These are phyloP conservation scores for Acanthamoeba royreba DNA, from an alignment of 208 protist species.

Conservation along the genomic window DNA sequence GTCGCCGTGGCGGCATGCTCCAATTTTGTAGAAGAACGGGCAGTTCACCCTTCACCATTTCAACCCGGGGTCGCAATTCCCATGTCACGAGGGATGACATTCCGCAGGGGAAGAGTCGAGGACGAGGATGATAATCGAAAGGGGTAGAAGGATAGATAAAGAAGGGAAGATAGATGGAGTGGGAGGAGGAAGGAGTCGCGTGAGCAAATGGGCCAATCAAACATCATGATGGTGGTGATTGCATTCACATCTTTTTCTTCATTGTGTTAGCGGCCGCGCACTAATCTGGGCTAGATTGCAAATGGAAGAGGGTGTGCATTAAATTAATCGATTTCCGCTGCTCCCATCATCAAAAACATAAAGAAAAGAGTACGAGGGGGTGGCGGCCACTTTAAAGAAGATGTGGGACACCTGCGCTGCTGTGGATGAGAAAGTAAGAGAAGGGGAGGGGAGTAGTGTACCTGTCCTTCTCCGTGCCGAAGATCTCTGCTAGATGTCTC, in stretches of 20 bases:
- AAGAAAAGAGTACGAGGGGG: no score
- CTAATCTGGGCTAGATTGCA: no score
- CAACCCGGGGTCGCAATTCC: background rate
- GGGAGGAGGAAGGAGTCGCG: background rate
- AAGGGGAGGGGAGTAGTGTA: background rate
- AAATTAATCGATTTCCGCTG: no score
- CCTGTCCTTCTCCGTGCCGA: constrained; percentile 5
- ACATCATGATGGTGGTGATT: background rate
- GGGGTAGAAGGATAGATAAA: background rate
- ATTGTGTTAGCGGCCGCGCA: no score
- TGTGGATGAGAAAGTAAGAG: background rate
- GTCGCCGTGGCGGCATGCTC: constrained; percentile 75
- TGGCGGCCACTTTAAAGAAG: no score
- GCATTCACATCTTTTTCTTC: no score
- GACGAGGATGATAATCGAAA: background rate
- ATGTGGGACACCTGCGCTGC: background rate
- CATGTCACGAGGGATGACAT: background rate
- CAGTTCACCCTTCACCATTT: constrained; percentile 50
- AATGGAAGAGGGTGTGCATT: no score
- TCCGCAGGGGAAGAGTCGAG: background rate
- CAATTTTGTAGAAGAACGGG: constrained; percentile 76
- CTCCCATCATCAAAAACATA: no score
- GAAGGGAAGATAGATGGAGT: no score
- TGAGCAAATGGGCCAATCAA: background rate
- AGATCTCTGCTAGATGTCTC: constrained; percentile 1